These are phyloP conservation scores for Leccinum pellstonianum DNA, from an alignment of 768 basidiomycete genomes.

Conservation along the genomic window DNA sequence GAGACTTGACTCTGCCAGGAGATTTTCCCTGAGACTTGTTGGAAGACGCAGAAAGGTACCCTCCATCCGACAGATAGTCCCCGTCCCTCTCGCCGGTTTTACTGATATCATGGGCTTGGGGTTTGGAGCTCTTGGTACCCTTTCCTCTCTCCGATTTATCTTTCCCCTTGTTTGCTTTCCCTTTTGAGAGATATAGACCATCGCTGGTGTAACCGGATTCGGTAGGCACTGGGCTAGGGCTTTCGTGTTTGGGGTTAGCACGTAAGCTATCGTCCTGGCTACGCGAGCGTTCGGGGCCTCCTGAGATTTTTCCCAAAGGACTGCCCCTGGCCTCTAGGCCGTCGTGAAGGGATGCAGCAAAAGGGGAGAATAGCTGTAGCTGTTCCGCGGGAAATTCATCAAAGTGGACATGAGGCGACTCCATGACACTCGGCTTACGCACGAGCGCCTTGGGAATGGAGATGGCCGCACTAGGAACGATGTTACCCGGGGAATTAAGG, in stretches of 20 bases:
- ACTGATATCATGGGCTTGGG: conserved; percentile 15
- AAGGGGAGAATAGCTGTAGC: conserved; percentile 27
- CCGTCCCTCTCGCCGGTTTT: conserved; percentile 22
- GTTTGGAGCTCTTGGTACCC: conserved; percentile 18
- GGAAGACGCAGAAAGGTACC: conserved; percentile 35
- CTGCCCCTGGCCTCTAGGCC: background rate
- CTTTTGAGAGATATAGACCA: conserved; percentile 33
- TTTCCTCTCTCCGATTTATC: conserved; percentile 23
- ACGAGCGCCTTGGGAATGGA: conserved; percentile 22
- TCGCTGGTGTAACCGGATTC: conserved; percentile 32
- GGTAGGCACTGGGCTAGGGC: conserved; percentile 15
- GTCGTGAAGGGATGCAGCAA: conserved; percentile 13
- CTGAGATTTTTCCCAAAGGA: conserved; percentile 2
- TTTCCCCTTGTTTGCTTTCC: conserved; percentile 17
- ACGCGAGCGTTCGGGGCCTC: conserved; percentile 15
- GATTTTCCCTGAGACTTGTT: conserved; percentile 33
- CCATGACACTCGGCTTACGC: conserved; percentile 30
- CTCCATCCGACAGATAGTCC: conserved; percentile 30
- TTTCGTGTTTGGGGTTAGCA: conserved; percentile 8
- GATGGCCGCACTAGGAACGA: conserved; percentile 15
- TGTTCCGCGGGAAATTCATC: conserved; percentile 33
- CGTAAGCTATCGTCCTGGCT: conserved; percentile 26
- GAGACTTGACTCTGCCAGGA: conserved; percentile 27
- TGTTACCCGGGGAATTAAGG: conserved; percentile 27
- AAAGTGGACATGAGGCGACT: conserved; percentile 32